A percentile compares a stretch with the other conserved stretches of the same genome.
phyloP scores from a whole-genome alignment of 2,329 filamentous ascomycete species.

The Diaporthe sp. region DNA sequence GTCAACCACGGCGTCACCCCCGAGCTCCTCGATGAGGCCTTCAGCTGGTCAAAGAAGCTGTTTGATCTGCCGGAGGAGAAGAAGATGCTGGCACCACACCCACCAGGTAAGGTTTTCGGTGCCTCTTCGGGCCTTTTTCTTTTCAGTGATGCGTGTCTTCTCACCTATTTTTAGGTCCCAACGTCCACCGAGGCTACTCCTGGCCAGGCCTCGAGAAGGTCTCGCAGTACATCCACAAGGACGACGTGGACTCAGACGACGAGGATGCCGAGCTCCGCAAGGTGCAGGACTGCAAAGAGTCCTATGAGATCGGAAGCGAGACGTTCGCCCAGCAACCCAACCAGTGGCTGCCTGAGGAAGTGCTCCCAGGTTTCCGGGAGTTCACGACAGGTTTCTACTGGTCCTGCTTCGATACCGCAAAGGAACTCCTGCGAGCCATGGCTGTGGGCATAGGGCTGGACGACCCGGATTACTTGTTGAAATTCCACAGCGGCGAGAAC shows the following conservation, averaged over 20 bases:
- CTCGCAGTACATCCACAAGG: constrained; percentile 44
- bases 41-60: constrained; percentile 50
- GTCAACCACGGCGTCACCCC: constrained; percentile 53
- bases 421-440: constrained; percentile 49
- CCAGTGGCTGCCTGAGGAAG: constrained; percentile 55
- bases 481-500: constrained; percentile 66
- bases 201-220: constrained; percentile 46
- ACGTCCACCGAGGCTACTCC: constrained; percentile 44
- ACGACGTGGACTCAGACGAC: constrained; percentile 35
- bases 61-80: constrained; percentile 50
- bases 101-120: constrained; percentile 44
- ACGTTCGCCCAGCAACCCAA: constrained; percentile 47
- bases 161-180: constrained; percentile 33
- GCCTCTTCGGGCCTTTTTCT: not conserved
- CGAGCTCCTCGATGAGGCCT: constrained; percentile 51
- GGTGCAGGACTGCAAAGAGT: constrained; percentile 50
- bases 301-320: constrained; percentile 43
- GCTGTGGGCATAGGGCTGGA: constrained; percentile 52
- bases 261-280: constrained; percentile 40
- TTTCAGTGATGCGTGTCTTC: not conserved
- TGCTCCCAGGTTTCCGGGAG: constrained; percentile 54
- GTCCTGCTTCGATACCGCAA: constrained; percentile 48
- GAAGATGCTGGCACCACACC: constrained; percentile 55
- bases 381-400: constrained; percentile 52
- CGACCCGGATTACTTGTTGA: constrained; percentile 45